Evolutionary conservation across 2,329 filamentous ascomycete species (phyloP).

Genomic region (Thermothelomyces thermophilus): DNA sequence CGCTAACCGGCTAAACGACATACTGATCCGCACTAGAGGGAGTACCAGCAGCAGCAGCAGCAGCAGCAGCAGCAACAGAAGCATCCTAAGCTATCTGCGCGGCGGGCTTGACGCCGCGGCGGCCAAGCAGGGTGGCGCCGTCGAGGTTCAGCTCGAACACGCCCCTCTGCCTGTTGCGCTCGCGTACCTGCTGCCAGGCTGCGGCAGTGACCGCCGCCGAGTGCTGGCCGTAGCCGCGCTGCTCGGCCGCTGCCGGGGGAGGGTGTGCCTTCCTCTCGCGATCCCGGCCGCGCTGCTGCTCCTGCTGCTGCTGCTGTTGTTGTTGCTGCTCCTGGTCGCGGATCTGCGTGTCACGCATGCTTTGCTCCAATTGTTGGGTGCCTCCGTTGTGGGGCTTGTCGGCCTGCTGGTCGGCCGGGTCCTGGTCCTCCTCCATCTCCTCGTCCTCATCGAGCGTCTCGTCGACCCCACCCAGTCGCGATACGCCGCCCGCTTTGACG

Average conservation of each 20-base stretch:
- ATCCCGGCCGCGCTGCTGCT: constrained; percentile 38
- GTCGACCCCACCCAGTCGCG: constrained; percentile 55
- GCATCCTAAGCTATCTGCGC: constrained; percentile 35
- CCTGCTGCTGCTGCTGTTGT: too few species aligned
- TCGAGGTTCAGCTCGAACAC: constrained; percentile 89
- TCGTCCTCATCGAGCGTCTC: constrained; percentile 61
- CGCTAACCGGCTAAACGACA: too few species aligned
- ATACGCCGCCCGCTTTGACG: constrained; percentile 60
- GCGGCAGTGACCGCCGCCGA: constrained; percentile 77
- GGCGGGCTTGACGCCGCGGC: constrained; percentile 52
- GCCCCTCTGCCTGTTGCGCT: constrained; percentile 62
- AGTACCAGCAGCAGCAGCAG: not conserved
- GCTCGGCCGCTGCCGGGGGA: constrained; percentile 31
- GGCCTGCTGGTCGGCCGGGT: constrained; percentile 34
- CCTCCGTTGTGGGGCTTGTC: constrained; percentile 28
- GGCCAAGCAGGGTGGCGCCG: constrained; percentile 80
- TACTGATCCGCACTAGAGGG: too few species aligned
- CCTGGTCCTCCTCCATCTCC: constrained; percentile 54
- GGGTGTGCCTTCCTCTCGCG: constrained; percentile 35
- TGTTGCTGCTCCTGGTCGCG: constrained; percentile 47
- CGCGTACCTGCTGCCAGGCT: constrained; percentile 69
- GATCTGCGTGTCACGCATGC: constrained; percentile 78
- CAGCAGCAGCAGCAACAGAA: not conserved
- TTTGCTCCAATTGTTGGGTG: constrained; percentile 72
- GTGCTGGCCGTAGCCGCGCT: constrained; percentile 81